These are phyloP conservation scores for Pyrrhoderma noxium DNA, from an alignment of 1,284 basidiomycete species.

Conservation along the genomic window DNA sequence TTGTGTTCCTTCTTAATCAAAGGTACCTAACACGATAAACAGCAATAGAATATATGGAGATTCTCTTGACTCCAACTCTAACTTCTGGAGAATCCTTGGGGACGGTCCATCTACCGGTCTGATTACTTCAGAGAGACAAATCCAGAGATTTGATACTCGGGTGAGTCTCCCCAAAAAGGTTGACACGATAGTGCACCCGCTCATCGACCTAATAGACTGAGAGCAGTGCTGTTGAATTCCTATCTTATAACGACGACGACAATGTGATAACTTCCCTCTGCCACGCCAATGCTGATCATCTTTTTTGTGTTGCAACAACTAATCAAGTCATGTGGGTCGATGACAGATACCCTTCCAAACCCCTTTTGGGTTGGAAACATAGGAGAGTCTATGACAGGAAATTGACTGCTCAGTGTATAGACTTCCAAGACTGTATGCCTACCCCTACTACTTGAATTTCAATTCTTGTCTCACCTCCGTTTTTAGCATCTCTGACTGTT, in stretches of 20 bases:
- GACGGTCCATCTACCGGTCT: conserved; percentile 4
- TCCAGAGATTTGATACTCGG: conserved; percentile 13
- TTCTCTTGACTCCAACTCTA: conserved; percentile 18
- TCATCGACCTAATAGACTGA: conserved; percentile 2
- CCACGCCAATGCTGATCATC: conserved; percentile 3
- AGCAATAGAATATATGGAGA: conserved; percentile 6
- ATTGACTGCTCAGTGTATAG: conserved; percentile 37
- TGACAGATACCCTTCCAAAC: conserved; percentile 42
- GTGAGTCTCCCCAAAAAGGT: conserved; percentile 2
- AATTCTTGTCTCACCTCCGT: conserved; percentile 1
- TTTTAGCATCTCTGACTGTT: conserved; percentile 17
- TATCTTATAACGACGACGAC: conserved; percentile 25
- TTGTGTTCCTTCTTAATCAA: not conserved
- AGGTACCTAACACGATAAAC: not conserved
- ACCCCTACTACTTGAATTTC: not conserved
- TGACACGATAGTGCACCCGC: not conserved
- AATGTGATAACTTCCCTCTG: conserved; percentile 20
- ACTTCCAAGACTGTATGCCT: conserved; percentile 32
- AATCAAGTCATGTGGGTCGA: conserved; percentile 62
- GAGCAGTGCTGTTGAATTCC: conserved; percentile 28
- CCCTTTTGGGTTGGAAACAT: conserved; percentile 56
- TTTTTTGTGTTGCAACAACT: conserved; percentile 46
- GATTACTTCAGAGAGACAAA: conserved; percentile 4
- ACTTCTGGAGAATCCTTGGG: conserved; percentile 27
- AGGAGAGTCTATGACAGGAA: conserved; percentile 52